These are phyloP conservation scores for Piloderma croceum DNA, from an alignment of 768 basidiomycete genomes.

Conservation along the genomic window DNA sequence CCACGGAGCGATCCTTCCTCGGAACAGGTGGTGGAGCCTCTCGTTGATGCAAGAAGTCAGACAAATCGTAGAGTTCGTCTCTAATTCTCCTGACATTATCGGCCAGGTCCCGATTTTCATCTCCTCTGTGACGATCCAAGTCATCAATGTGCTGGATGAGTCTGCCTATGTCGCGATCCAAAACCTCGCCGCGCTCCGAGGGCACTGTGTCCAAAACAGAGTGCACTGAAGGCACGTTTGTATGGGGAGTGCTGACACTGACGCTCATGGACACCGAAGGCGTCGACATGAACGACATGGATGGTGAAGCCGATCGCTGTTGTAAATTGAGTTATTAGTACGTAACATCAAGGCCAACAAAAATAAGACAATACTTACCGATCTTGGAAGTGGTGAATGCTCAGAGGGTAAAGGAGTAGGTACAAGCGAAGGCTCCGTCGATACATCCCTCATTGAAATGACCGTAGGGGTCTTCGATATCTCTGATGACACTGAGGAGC, in stretches of 20 bases:
- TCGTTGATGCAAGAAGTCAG: slow-evolving; percentile 48
- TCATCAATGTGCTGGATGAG: slow-evolving; percentile 55
- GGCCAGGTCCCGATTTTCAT: slow-evolving; percentile 58
- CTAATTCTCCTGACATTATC: slow-evolving; percentile 67
- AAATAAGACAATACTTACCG: slow-evolving; percentile 28
- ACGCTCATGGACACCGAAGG: slow-evolving; percentile 40
- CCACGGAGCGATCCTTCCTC: slow-evolving; percentile 2
- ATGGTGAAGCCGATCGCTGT: slow-evolving; percentile 26
- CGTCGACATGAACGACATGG: slow-evolving; percentile 30
- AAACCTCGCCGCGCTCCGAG: slow-evolving; percentile 35
- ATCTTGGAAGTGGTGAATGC: slow-evolving; percentile 20
- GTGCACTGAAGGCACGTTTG: slow-evolving; percentile 43
- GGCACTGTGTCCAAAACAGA: slow-evolving; percentile 40
- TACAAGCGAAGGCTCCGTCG: slow-evolving; percentile 56
- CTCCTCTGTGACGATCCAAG: slow-evolving; percentile 54
- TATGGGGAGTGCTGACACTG: slow-evolving; percentile 45
- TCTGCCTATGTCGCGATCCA: slow-evolving; percentile 42
- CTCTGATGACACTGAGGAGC: slow-evolving; percentile 21
- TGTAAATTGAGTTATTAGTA: slow-evolving; percentile 29
- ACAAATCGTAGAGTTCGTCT: slow-evolving; percentile 60
- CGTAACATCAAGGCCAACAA: slow-evolving; percentile 6
- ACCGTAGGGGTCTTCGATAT: slow-evolving; percentile 35
- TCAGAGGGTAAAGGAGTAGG: slow-evolving; percentile 42
- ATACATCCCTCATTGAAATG: slow-evolving; percentile 31
- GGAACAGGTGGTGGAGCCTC: slow-evolving; percentile 24